Conservation (phyloP, 768 basidiomycete species). For the Mycena venus region DNA sequence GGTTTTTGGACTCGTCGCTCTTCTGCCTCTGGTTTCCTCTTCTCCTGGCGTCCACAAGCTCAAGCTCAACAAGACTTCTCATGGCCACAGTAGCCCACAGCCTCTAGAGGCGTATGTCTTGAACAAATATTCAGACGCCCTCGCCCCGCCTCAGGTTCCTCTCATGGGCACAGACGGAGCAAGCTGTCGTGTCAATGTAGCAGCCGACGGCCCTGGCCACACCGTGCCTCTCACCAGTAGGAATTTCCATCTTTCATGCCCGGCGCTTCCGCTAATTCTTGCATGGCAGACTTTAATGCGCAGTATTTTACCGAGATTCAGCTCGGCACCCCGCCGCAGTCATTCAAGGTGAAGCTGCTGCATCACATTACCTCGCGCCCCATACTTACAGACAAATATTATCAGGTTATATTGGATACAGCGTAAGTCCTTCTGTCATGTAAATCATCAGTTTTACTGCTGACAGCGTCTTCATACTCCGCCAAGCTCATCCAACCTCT, state of each 20-base stretch:
- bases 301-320: slow-evolving; percentile 96
- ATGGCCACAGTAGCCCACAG: slow-evolving; percentile 68
- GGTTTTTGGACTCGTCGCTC: slow-evolving; percentile 44
- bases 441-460: not conserved
- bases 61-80: slow-evolving; percentile 89
- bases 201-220: too few species aligned
- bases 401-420: slow-evolving; percentile 93
- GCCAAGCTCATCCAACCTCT: slow-evolving; percentile 88
- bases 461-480: not conserved
- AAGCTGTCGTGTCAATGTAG: too few species aligned
- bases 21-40: slow-evolving; percentile 67
- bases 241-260: slow-evolving; percentile 41
- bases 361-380: slow-evolving; percentile 13
- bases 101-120: slow-evolving; percentile 88
- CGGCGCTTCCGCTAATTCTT: slow-evolving; percentile 1
- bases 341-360: slow-evolving; percentile 55
- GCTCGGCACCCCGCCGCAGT: slow-evolving; percentile 88
- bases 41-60: slow-evolving; percentile 83
- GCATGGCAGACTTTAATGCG: slow-evolving; percentile 90
- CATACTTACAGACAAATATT: slow-evolving; percentile 65
- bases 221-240: slow-evolving; percentile 89
- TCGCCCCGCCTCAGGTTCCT: slow-evolving; percentile 60
- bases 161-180: slow-evolving; percentile 83
- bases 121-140: slow-evolving; percentile 85
- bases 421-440: slow-evolving; percentile 59